Percentiles rank a stretch among this genome's conserved stretches.
These are phyloP conservation scores for Anthracocystis walkeri DNA, from an alignment of 1,284 basidiomycete genomes.

Conservation along the genomic window DNA sequence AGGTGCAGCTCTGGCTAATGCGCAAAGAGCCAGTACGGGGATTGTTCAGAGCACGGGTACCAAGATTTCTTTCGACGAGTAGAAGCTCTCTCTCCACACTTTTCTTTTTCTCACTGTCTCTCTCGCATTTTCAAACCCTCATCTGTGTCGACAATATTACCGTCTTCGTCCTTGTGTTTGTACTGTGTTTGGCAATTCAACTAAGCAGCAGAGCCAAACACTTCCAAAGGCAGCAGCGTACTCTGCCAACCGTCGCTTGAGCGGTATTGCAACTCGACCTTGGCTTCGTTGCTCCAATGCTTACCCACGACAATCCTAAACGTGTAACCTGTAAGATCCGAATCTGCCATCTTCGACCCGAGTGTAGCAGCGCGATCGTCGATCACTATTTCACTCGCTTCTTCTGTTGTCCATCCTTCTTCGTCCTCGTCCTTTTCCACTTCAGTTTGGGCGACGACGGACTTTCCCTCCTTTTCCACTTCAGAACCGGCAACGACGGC, in stretches of 20 bases:
- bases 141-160: no score
- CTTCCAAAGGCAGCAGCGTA: slow-evolving; percentile 1
- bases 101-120: neutral
- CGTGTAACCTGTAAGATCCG: slow-evolving; percentile 67
- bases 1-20: slow-evolving; percentile 88
- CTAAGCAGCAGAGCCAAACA: slow-evolving; percentile 3
- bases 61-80: slow-evolving; percentile 79
- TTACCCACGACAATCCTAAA: slow-evolving; percentile 64
- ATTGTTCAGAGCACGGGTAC: slow-evolving; percentile 84
- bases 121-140: neutral
- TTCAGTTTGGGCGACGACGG: neutral
- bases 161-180: neutral
- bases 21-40: slow-evolving; percentile 84
- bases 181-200: neutral
- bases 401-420: slow-evolving; percentile 8
- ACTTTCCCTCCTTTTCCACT: neutral
- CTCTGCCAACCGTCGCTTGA: neutral
- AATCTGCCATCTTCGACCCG: slow-evolving; percentile 67
- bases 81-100: neutral
- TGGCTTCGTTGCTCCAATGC: slow-evolving; percentile 24
- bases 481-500: neutral
- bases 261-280: slow-evolving; percentile 25
- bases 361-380: slow-evolving; percentile 64
- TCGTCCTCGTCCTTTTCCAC: neutral
- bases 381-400: slow-evolving; percentile 52